phyloP scores from a whole-genome alignment of 805 yeast genomes.

The Wickerhamiella nectarea region DNA sequence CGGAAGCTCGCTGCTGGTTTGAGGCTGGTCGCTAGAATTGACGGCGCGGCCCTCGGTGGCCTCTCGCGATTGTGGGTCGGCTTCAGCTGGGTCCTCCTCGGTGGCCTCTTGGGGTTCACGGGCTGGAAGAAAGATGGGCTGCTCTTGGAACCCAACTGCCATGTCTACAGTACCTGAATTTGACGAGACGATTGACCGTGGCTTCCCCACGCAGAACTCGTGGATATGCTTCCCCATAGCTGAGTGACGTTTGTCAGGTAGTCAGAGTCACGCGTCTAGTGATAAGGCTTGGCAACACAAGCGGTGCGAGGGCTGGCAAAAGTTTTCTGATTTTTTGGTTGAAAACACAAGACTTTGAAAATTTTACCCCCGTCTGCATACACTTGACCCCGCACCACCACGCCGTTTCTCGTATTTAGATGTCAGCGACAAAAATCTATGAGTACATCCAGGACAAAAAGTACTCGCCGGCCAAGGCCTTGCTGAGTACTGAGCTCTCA shows the following conservation, averaged over 20 bases:
- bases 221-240: slow-evolving; percentile 11
- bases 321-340: too few relatives aligned
- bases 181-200: slow-evolving; percentile 22
- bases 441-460: slow-evolving; percentile 5
- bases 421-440: slow-evolving; percentile 10
- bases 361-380: too few relatives aligned
- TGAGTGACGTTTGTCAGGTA: not conserved
- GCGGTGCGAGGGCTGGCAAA: too few relatives aligned
- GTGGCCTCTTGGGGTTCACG: slow-evolving; percentile 5
- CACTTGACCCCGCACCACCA: too few relatives aligned
- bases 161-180: slow-evolving; percentile 25
- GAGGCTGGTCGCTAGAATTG: not conserved
- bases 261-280: not conserved
- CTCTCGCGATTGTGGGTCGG: not conserved
- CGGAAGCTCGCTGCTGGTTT: slow-evolving; percentile 5
- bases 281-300: too few relatives aligned
- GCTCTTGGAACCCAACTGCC: slow-evolving; percentile 24
- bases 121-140: slow-evolving; percentile 22
- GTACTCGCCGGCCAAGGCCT: slow-evolving; percentile 33
- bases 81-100: not conserved
- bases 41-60: not conserved
- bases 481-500: slow-evolving; percentile 35
- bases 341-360: too few relatives aligned
- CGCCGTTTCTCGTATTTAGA: too few relatives aligned
- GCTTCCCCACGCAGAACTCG: slow-evolving; percentile 23